These are phyloP conservation scores for Mesotaenium endlicherianum DNA, from an alignment of 139 green algal genomes.

Conservation along the genomic window DNA sequence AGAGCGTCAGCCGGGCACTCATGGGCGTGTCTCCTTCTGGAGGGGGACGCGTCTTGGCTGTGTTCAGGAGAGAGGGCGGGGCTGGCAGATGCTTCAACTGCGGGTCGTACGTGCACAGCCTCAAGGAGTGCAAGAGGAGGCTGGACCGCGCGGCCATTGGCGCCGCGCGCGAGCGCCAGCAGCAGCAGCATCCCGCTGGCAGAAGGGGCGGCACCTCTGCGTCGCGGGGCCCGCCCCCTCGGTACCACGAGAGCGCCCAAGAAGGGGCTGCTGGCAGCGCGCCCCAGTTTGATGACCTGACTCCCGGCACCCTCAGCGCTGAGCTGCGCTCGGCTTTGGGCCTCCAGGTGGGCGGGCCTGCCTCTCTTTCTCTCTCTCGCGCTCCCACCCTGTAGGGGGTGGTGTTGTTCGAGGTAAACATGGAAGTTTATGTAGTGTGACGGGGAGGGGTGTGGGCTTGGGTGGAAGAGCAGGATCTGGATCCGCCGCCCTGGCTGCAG, in stretches of 20 bases:
- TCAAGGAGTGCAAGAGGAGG: background rate
- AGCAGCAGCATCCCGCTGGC: too few relatives aligned
- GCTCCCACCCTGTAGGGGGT: background rate
- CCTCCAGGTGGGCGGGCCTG: background rate
- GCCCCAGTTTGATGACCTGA: background rate
- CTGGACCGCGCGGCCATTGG: background rate
- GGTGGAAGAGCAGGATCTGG: background rate
- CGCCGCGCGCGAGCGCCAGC: background rate
- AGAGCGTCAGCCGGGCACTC: too few relatives aligned
- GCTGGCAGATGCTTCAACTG: constrained; percentile 14
- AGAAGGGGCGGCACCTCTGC: background rate
- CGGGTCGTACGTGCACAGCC: background rate
- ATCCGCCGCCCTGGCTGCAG: background rate
- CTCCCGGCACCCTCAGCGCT: background rate
- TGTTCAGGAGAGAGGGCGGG: too few relatives aligned
- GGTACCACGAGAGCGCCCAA: background rate
- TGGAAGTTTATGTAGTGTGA: too few relatives aligned
- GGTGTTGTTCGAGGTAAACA: too few relatives aligned
- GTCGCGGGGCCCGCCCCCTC: background rate
- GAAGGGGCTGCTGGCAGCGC: background rate
- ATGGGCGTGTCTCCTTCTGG: too few relatives aligned
- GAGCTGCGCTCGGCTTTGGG: background rate
- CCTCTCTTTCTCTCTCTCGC: background rate
- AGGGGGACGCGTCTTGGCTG: too few relatives aligned
- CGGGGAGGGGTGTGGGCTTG: too few relatives aligned